These are phyloP conservation scores for Thalassiosira pacifica DNA, from an alignment of 352 stramenopile genomes.

Conservation along the genomic window DNA sequence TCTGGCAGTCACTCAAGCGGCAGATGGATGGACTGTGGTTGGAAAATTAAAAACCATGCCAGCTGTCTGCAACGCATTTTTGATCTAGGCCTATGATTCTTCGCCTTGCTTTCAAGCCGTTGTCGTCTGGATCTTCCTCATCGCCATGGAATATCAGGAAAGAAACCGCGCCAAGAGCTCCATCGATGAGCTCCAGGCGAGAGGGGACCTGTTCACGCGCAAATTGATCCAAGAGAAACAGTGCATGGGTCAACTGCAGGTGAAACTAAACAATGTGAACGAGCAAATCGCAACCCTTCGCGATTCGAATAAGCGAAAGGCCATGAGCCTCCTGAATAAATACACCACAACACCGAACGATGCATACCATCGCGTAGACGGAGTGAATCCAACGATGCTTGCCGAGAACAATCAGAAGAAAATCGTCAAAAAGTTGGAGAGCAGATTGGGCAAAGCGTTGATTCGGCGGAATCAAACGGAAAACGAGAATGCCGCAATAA, in stretches of 20 bases:
- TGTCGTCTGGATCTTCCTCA: no score
- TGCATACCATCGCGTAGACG: constrained; percentile 72
- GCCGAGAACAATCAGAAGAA: constrained; percentile 77
- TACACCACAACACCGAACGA: constrained; percentile 62
- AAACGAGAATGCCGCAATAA: constrained; percentile 71
- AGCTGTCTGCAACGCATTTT: no score
- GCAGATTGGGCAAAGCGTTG: constrained; percentile 68
- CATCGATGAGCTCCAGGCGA: constrained; percentile 60
- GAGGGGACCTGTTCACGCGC: constrained; percentile 65
- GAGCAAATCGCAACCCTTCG: constrained; percentile 59
- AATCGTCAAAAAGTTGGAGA: constrained; percentile 74
- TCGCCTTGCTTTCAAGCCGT: no score
- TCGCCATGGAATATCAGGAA: constrained; percentile 25
- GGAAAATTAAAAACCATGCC: no score
- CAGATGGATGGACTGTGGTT: no score
- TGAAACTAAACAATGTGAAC: constrained; percentile 62
- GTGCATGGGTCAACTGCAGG: constrained; percentile 48
- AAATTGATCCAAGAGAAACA: constrained; percentile 71
- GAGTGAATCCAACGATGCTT: constrained; percentile 68
- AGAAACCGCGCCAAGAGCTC: constrained; percentile 49
- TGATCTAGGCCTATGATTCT: no score
- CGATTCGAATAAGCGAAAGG: constrained; percentile 69
- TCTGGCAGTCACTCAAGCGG: no score
- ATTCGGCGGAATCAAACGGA: constrained; percentile 64
- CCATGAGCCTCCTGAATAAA: constrained; percentile 74